Base-by-base conservation (phyloP, 345 rosid species). In the Aquilaria sinensis region DNA sequence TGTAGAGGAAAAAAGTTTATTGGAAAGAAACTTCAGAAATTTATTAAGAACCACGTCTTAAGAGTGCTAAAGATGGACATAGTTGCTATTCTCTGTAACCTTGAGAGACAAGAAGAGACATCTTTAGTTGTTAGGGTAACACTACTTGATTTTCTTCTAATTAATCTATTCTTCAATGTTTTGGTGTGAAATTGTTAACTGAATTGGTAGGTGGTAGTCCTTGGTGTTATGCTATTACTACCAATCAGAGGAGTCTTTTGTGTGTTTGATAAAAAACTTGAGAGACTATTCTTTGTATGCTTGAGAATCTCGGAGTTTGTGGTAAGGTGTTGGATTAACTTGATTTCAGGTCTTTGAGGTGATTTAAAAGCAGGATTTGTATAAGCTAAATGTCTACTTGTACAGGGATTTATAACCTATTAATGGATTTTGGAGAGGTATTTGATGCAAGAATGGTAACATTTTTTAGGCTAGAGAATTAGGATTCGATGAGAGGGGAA, bases 1-100 rank as follows among this genome's bases (percentile, higher is more conserved):
- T 90, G 97, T 97, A 85, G 88, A 72, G 94, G 98, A 43, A 93
- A 88, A 84, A 92, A 92, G 61, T 72, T 87, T 41, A 87, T 89
- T 31, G 89, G 98, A 2, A 92, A 87, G 80, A 84, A 78, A 82
- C 83, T 93, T 56, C 67, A 65, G 12, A 86, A 81, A 77, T 84
- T 85, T 66, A 70, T 88, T 51, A 81, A 83, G 58, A 75, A 82
- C 31, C 92, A 85, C 80, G 98, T 84, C 56, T 63, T 76, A 50
- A 84, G 98, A 83, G 77, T 92, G 31, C 67, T 92, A 76, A 92
- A 89, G 60, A 48, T 87, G 67, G 98, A 93, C 47, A 72, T 87
- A 83, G 60, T 90, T 68, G 86, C 97, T 71, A 94, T 81, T 56
- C 78, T 93, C 10, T 69, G 72, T 57, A 96, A 93, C 77, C 92